phyloP scores from a whole-genome alignment of 345 rosid species.

The Capsella bursapastoris region DNA sequence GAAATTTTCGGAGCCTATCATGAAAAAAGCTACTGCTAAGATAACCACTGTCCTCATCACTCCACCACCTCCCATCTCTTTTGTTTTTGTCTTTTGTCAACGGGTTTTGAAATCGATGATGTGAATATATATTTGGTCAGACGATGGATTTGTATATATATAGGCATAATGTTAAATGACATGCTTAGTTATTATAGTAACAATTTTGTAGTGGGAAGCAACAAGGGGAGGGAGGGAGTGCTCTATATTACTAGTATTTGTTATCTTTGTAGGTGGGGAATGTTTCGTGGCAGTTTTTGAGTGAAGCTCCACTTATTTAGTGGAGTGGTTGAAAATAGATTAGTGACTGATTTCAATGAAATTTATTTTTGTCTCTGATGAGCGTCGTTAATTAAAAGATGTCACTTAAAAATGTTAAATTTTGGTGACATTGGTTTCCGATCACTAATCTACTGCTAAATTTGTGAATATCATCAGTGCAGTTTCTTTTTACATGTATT shows the following conservation, averaged over 20 bases:
- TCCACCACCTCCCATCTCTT: constrained; percentile 19
- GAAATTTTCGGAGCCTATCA: constrained; percentile 24
- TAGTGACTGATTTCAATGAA: not conserved
- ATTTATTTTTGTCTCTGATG: not conserved
- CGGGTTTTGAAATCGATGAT: not conserved
- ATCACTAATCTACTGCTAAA: not conserved
- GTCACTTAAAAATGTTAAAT: not conserved
- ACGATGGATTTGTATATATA: constrained; percentile 29
- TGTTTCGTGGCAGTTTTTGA: constrained; percentile 25
- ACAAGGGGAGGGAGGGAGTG: not conserved
- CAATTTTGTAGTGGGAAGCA: constrained; percentile 26
- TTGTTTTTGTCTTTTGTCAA: not conserved
- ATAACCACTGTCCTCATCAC: constrained; percentile 12
- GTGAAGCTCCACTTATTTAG: constrained; percentile 26
- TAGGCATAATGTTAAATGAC: constrained; percentile 26
- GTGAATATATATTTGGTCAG: not conserved
- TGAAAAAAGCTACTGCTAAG: constrained; percentile 16
- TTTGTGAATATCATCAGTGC: not conserved
- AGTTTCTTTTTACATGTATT: not conserved
- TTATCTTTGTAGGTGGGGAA: constrained; percentile 30
- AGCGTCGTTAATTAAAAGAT: not conserved
- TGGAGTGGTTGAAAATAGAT: constrained; percentile 34
- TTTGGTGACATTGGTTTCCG: not conserved
- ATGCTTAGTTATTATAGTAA: constrained; percentile 20
- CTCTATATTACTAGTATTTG: constrained; percentile 9